Percentiles rank a stretch among this genome's conserved stretches.
These are phyloP conservation scores for Tricholomella constricta DNA, from an alignment of 768 basidiomycete genomes.

Conservation along the genomic window DNA sequence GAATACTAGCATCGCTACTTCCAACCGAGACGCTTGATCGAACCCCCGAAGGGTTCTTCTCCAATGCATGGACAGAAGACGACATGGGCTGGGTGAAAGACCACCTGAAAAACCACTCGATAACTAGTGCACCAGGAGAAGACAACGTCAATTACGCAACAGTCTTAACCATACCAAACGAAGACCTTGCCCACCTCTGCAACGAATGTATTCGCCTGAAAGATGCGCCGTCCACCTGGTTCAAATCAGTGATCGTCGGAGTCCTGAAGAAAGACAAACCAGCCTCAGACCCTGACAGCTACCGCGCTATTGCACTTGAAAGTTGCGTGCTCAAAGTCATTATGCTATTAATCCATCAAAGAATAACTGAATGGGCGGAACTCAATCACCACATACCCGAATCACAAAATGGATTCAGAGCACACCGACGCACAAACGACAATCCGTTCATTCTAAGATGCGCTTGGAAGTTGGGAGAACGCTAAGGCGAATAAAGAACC, in stretches of 20 bases:
- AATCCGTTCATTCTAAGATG: constrained; percentile 27
- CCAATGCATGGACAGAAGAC: too few species aligned
- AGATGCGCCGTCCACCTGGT: constrained; percentile 18
- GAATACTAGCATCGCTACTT: too few species aligned
- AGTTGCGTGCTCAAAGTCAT: constrained; percentile 28
- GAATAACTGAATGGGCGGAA: constrained; percentile 9
- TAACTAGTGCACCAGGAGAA: too few species aligned
- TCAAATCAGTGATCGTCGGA: constrained; percentile 16
- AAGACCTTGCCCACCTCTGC: constrained; percentile 10
- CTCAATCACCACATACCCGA: constrained; percentile 1
- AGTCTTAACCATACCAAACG: constrained; percentile 4
- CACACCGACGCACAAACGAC: constrained; percentile 25
- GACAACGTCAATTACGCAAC: too few species aligned
- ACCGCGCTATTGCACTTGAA: constrained; percentile 29
- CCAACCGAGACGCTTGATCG: too few species aligned
- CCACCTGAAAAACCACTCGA: too few species aligned
- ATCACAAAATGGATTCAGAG: constrained; percentile 21
- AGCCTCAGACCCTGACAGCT: constrained; percentile 20
- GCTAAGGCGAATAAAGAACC: constrained; percentile 18
- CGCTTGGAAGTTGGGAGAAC: constrained; percentile 18
- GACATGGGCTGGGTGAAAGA: too few species aligned
- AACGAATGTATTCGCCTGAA: constrained; percentile 12
- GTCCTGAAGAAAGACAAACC: constrained; percentile 24
- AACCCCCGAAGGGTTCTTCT: too few species aligned
- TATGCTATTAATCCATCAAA: constrained; percentile 25